Conservation (phyloP, 108 stramenopile species). For the Parmales sp. region DNA sequence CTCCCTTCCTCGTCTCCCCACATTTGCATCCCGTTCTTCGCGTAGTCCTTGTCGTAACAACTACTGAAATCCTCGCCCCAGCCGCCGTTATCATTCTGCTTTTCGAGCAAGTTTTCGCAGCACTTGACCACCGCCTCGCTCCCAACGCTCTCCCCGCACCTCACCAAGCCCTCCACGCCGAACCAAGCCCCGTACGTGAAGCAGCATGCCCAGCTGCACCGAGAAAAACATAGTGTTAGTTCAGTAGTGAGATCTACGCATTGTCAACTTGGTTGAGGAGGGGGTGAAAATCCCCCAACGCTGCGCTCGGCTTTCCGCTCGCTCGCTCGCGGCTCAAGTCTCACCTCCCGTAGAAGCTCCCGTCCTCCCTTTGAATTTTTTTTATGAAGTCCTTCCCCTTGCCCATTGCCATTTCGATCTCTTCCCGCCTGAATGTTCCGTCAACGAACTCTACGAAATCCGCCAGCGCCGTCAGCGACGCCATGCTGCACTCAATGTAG, state of each 20-base stretch:
- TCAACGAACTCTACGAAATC: conserved; percentile 68
- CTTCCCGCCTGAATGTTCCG: conserved; percentile 62
- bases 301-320: too few species aligned
- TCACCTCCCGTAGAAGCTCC: conserved; percentile 85
- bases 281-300: too few species aligned
- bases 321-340: too few species aligned
- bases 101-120: conserved; percentile 51
- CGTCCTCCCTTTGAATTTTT: conserved; percentile 84
- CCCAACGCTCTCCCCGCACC: conserved; percentile 48
- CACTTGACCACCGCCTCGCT: conserved; percentile 47
- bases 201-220: conserved; percentile 91
- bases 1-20: conserved; percentile 77
- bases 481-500: conserved; percentile 95
- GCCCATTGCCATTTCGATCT: conserved; percentile 54
- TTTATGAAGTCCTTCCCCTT: conserved; percentile 79
- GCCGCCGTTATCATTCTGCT: conserved; percentile 86
- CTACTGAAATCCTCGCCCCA: conserved; percentile 98
- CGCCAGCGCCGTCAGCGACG: conserved; percentile 76
- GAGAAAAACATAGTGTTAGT: too few species aligned
- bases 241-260: too few species aligned
- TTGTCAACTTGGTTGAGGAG: too few species aligned
- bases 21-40: conserved; percentile 66
- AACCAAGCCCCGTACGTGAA: conserved; percentile 94
- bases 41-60: conserved; percentile 91
- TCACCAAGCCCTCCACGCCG: conserved; percentile 82